These are phyloP conservation scores for Phytophthora fragariaefolia DNA, from an alignment of 352 stramenopile species.

Conservation along the genomic window DNA sequence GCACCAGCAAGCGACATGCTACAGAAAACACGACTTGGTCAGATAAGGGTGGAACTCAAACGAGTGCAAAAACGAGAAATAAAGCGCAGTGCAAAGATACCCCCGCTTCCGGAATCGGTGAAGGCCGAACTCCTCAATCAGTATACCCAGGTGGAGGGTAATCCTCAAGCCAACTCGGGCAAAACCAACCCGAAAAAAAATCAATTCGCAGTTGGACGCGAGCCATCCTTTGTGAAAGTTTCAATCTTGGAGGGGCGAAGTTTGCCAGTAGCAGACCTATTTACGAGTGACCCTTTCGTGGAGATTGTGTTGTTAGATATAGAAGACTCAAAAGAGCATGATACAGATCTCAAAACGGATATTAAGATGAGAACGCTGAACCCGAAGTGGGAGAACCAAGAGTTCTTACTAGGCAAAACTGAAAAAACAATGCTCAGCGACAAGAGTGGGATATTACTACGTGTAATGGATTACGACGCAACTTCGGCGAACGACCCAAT, in stretches of 20 bases:
- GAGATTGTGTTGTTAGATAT: conserved; percentile 58
- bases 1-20: conserved; percentile 73
- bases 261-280: conserved; percentile 50
- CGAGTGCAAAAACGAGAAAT: conserved; percentile 41
- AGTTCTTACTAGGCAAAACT: conserved; percentile 65
- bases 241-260: conserved; percentile 64
- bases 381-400: conserved; percentile 75
- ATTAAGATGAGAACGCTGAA: conserved; percentile 71
- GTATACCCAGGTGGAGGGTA: not conserved
- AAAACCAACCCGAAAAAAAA: conserved; percentile 16
- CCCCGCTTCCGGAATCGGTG: conserved; percentile 40
- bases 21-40: conserved; percentile 62
- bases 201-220: conserved; percentile 28
- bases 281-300: conserved; percentile 70
- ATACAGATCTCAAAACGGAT: conserved; percentile 70
- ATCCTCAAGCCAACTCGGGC: conserved; percentile 1
- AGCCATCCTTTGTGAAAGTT: conserved; percentile 69
- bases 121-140: conserved; percentile 28
- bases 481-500: conserved; percentile 57
- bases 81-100: conserved; percentile 47
- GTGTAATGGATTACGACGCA: conserved; percentile 68
- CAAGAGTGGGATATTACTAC: conserved; percentile 66
- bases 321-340: conserved; percentile 54
- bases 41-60: conserved; percentile 63
- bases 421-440: conserved; percentile 58